phyloP scores from a whole-genome alignment of 805 yeast species.

The Wickerhamomyces sydowiorum region DNA sequence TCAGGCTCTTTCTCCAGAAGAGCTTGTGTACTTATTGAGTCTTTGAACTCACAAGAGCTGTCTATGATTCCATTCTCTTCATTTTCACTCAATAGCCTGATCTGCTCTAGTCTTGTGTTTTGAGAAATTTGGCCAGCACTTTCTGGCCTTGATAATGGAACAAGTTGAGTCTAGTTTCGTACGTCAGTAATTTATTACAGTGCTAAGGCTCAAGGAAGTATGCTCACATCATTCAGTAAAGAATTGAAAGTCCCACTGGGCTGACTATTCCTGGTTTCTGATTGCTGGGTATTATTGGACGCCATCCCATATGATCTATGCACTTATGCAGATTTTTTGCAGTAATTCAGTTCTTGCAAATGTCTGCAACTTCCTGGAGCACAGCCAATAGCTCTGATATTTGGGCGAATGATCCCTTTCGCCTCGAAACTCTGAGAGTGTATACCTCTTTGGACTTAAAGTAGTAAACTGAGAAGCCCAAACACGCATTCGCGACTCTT shows the following conservation, averaged over 20 bases:
- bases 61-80: constrained; percentile 21
- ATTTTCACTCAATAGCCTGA: constrained; percentile 10
- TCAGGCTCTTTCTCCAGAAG: constrained; percentile 7
- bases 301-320: not conserved
- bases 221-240: not conserved
- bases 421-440: too few relatives aligned
- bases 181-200: not conserved
- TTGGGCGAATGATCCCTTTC: too few relatives aligned
- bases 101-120: constrained; percentile 2
- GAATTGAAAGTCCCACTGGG: not conserved
- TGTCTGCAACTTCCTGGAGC: too few relatives aligned
- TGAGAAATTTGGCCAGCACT: not conserved
- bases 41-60: constrained; percentile 17
- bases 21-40: constrained; percentile 15
- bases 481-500: too few relatives aligned
- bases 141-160: not conserved
- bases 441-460: too few relatives aligned
- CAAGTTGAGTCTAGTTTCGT: not conserved
- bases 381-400: too few relatives aligned
- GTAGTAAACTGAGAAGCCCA: too few relatives aligned
- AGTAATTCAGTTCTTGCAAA: too few relatives aligned
- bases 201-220: not conserved
- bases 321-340: not conserved
- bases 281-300: not conserved
- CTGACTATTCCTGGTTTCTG: not conserved